These are phyloP conservation scores for Zygnema circumcarinatum DNA, from an alignment of 139 green algal genomes.

Conservation along the genomic window DNA sequence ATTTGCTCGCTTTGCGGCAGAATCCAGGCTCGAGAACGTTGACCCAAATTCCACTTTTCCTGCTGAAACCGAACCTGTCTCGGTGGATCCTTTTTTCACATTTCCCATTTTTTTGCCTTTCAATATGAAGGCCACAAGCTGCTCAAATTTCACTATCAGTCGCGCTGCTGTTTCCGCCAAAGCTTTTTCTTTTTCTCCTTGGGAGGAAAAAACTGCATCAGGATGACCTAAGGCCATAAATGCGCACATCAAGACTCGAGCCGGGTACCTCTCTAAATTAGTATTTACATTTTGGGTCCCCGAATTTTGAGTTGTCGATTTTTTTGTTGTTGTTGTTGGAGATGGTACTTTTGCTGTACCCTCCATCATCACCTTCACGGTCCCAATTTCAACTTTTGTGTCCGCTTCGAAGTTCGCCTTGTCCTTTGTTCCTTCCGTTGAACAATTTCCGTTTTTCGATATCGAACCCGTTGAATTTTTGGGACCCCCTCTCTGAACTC, in stretches of 20 bases:
- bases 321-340: neutral
- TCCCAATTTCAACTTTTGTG: neutral
- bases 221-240: conserved; percentile 88
- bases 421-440: neutral
- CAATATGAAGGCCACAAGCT: conserved; percentile 65
- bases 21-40: neutral
- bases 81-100: neutral
- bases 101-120: too few species aligned
- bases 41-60: neutral
- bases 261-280: conserved; percentile 76
- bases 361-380: neutral
- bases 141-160: conserved; percentile 76
- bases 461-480: neutral
- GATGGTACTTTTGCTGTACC: neutral
- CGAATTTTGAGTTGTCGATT: neutral
- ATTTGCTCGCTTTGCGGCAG: neutral
- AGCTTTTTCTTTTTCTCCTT: conserved; percentile 67
- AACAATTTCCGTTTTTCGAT: neutral
- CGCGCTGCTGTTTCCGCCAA: conserved; percentile 64
- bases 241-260: conserved; percentile 83
- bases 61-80: neutral
- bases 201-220: conserved; percentile 69
- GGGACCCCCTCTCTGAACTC: neutral
- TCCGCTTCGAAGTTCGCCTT: too few species aligned
- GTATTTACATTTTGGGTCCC: neutral